These are phyloP conservation scores for Ceratocystis eucalypticola DNA, from an alignment of 2,329 filamentous ascomycete genomes.

Conservation along the genomic window DNA sequence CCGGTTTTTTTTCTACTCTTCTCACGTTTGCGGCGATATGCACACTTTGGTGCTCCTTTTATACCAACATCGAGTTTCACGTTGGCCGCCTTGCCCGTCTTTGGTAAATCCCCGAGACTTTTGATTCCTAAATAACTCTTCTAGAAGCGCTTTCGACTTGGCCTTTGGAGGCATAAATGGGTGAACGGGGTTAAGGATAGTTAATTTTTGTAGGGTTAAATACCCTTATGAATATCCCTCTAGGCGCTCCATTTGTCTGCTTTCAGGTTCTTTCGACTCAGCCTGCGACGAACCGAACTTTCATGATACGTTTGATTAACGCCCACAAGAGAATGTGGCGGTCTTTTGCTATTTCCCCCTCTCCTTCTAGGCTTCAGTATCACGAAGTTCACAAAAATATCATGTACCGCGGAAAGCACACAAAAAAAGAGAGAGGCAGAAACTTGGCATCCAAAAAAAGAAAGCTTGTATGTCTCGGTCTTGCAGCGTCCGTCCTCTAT, in stretches of 20 bases:
- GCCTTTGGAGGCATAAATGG: background rate
- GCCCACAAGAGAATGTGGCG: background rate
- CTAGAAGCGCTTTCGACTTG: background rate
- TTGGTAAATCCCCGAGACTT: conserved; percentile 1
- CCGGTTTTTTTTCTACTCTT: background rate
- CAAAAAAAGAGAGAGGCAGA: background rate
- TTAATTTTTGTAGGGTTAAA: background rate
- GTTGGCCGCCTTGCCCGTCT: background rate
- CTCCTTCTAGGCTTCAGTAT: background rate
- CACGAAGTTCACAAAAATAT: background rate
- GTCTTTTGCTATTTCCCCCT: background rate
- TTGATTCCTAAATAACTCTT: background rate
- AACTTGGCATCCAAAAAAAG: background rate
- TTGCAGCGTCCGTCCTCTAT: too few species aligned
- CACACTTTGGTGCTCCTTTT: background rate
- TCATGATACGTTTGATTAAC: background rate
- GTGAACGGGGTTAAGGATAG: background rate
- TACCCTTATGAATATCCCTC: background rate
- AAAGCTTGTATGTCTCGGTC: background rate
- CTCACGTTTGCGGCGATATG: background rate
- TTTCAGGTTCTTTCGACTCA: background rate
- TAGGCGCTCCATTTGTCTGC: background rate
- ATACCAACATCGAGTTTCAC: conserved; percentile 1
- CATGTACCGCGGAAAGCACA: background rate
- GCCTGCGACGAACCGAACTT: background rate